Evolutionary conservation across 1,284 basidiomycete genomes (phyloP).

Genomic region (Cryptococcus maquisensis): DNA sequence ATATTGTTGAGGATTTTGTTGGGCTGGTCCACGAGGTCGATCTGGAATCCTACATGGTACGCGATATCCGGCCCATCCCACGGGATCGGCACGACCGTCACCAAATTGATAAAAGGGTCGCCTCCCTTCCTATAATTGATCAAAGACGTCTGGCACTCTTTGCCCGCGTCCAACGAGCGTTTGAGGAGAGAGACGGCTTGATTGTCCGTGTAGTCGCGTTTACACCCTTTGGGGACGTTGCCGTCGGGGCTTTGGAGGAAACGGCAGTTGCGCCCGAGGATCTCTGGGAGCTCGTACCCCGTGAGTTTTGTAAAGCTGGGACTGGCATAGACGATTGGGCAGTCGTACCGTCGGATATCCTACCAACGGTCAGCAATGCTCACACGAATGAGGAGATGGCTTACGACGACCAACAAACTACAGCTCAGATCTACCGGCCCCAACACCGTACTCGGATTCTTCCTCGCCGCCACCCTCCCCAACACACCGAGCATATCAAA

Average conservation of each 20-base stretch:
- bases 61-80: conserved; percentile 65
- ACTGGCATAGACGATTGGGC: conserved; percentile 82
- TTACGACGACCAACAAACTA: conserved; percentile 72
- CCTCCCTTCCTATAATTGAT: conserved; percentile 86
- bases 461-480: conserved; percentile 67
- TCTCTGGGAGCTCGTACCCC: conserved; percentile 72
- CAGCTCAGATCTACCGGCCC: conserved; percentile 90
- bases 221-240: conserved; percentile 60
- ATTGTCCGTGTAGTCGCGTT: conserved; percentile 63
- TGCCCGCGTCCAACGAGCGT: conserved; percentile 63
- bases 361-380: conserved; percentile 10
- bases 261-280: conserved; percentile 84
- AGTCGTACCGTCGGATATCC: conserved; percentile 73
- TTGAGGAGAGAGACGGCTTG: conserved; percentile 67
- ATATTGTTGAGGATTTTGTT: conserved; percentile 73
- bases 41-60: conserved; percentile 89
- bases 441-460: conserved; percentile 69
- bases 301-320: conserved; percentile 76
- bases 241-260: conserved; percentile 64
- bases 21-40: conserved; percentile 82
- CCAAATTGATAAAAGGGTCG: conserved; percentile 77
- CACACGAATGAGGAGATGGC: conserved; percentile 1
- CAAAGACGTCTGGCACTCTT: conserved; percentile 81
- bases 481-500: conserved; percentile 85
- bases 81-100: conserved; percentile 74